phyloP scores from a whole-genome alignment of 140 eudicot species.

The Stevia rebaudiana region DNA sequence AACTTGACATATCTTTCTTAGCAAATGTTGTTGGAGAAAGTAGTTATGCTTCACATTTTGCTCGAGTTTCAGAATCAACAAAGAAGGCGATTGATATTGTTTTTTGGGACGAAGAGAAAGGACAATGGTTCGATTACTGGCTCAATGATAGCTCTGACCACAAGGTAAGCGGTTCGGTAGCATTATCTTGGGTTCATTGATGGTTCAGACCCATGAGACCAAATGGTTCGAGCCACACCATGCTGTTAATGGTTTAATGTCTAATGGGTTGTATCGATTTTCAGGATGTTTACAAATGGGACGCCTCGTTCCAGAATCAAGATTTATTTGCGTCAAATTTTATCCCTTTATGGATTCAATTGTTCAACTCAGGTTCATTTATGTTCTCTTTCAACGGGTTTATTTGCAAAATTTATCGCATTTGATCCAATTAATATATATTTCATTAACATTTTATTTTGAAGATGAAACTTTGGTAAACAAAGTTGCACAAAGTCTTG shows the following conservation, averaged over 20 bases:
- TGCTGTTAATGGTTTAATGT: not conserved
- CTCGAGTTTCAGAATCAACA: slow-evolving; percentile 54
- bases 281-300: slow-evolving; percentile 50
- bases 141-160: slow-evolving; percentile 26
- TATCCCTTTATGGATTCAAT: slow-evolving; percentile 65
- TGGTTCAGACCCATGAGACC: not conserved
- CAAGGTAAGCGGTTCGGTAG: slow-evolving; percentile 34
- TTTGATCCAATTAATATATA: not conserved
- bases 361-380: slow-evolving; percentile 56
- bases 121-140: slow-evolving; percentile 97
- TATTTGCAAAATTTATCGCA: not conserved
- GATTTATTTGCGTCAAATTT: slow-evolving; percentile 73
- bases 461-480: slow-evolving; percentile 46
- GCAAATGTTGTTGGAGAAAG: slow-evolving; percentile 57
- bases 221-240: not conserved
- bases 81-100: slow-evolving; percentile 60
- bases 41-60: slow-evolving; percentile 31
- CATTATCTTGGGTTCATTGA: not conserved
- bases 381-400: not conserved
- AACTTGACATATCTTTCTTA: slow-evolving; percentile 75
- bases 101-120: slow-evolving; percentile 70
- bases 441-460: not conserved
- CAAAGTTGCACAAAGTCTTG: slow-evolving; percentile 59
- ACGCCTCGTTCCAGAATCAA: slow-evolving; percentile 48
- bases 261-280: slow-evolving; percentile 9